These are phyloP conservation scores for Cyclocybe cylindracea DNA, from an alignment of 768 basidiomycete genomes.

Conservation along the genomic window DNA sequence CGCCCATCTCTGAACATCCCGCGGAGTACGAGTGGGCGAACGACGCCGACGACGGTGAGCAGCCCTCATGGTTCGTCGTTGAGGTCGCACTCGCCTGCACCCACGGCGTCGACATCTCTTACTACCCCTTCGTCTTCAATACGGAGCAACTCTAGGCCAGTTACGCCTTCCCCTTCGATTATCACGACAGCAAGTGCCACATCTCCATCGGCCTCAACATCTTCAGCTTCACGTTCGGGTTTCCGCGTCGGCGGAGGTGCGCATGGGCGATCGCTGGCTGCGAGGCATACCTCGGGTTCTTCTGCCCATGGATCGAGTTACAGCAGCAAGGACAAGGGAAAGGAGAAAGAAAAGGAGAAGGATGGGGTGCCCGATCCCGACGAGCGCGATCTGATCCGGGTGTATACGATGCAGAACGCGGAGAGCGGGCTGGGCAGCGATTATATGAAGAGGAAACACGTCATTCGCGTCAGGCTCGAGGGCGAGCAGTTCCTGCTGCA, in stretches of 20 bases:
- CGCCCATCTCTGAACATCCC: constrained; percentile 36
- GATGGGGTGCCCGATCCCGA: constrained; percentile 41
- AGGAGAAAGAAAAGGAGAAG: constrained; percentile 7
- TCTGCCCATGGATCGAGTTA: constrained; percentile 2
- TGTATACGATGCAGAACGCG: constrained; percentile 85
- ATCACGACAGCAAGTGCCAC: not conserved
- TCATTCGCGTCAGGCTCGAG: constrained; percentile 88
- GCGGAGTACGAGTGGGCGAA: constrained; percentile 20
- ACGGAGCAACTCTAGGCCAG: constrained; percentile 4
- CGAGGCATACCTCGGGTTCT: constrained; percentile 3
- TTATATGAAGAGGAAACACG: constrained; percentile 91
- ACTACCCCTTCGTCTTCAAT: constrained; percentile 8
- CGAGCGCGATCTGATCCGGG: constrained; percentile 55
- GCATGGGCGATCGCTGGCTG: constrained; percentile 1
- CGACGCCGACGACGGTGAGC: constrained; percentile 17
- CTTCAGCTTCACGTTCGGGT: constrained; percentile 10
- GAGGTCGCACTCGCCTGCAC: not conserved
- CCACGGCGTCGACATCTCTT: not conserved
- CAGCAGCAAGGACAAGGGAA: constrained; percentile 16
- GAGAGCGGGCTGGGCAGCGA: constrained; percentile 96
- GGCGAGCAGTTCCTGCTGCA: constrained; percentile 98
- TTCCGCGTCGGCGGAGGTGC: constrained; percentile 15
- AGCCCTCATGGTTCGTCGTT: not conserved
- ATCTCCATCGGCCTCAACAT: constrained; percentile 2
- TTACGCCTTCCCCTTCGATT: constrained; percentile 8